Conservation (phyloP, 345 rosid species). For the Bruguiera sexangula region DNA sequence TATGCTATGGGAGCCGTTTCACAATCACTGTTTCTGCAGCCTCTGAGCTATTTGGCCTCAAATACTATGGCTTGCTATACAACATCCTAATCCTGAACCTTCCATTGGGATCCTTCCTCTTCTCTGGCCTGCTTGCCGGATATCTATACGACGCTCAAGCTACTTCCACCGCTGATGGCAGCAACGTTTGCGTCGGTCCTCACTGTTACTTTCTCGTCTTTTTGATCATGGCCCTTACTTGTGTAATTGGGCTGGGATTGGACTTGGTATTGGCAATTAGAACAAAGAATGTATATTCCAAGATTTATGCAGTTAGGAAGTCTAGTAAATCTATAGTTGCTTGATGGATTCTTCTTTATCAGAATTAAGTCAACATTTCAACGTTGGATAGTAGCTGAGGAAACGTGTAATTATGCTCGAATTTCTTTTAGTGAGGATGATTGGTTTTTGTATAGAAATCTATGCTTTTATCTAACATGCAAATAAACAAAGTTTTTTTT, state of each 20-base stretch:
- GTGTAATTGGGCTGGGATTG: slow-evolving; percentile 40
- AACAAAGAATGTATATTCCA: slow-evolving; percentile 39
- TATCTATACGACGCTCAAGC: slow-evolving; percentile 56
- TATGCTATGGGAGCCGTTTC: slow-evolving; percentile 51
- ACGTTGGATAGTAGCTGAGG: too few species aligned
- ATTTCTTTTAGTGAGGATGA: too few species aligned
- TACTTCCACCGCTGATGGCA: slow-evolving; percentile 28
- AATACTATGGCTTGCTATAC: slow-evolving; percentile 47
- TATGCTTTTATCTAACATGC: too few species aligned
- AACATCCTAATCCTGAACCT: slow-evolving; percentile 46
- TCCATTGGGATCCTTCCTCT: slow-evolving; percentile 54
- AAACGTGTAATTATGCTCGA: too few species aligned
- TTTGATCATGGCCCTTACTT: slow-evolving; percentile 44
- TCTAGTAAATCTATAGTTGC: not conserved
- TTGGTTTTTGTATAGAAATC: too few species aligned
- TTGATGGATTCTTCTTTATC: not conserved
- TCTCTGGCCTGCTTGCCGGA: slow-evolving; percentile 65
- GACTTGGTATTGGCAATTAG: slow-evolving; percentile 39
- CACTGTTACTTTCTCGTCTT: slow-evolving; percentile 47
- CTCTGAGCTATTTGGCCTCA: slow-evolving; percentile 61
- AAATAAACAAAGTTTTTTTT: too few species aligned
- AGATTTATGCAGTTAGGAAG: slow-evolving; percentile 19
- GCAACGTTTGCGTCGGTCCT: slow-evolving; percentile 47
- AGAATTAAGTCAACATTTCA: too few species aligned
- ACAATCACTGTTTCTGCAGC: slow-evolving; percentile 47